Percentiles rank a stretch among this genome's conserved stretches.
These are phyloP conservation scores for Taphrina flavorubra DNA, from an alignment of 1,139 yeast species.

Conservation along the genomic window DNA sequence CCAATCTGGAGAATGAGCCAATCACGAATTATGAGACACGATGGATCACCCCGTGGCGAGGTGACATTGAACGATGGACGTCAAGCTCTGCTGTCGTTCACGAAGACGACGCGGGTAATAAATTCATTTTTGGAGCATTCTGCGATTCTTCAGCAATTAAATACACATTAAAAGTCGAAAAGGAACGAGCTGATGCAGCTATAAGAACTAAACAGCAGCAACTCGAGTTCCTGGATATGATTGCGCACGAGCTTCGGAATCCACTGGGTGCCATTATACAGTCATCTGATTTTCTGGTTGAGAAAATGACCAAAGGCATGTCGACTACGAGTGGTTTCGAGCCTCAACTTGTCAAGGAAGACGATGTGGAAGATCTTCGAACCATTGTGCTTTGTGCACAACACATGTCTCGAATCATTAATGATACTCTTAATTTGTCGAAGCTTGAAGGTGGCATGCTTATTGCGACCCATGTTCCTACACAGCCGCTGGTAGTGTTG, in stretches of 20 bases:
- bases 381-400: slow-evolving; percentile 46
- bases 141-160: slow-evolving; percentile 19
- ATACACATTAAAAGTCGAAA: slow-evolving; percentile 24
- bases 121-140: slow-evolving; percentile 19
- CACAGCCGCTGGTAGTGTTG: slow-evolving; percentile 43
- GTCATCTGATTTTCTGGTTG: slow-evolving; percentile 39
- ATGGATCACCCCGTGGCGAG: slow-evolving; percentile 28
- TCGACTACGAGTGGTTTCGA: not conserved
- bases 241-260: slow-evolving; percentile 46
- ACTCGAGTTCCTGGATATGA: slow-evolving; percentile 46
- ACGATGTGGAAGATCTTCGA: slow-evolving; percentile 16
- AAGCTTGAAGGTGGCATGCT: slow-evolving; percentile 46
- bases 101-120: slow-evolving; percentile 12
- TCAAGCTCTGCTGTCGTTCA: slow-evolving; percentile 23
- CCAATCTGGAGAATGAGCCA: slow-evolving; percentile 1
- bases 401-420: slow-evolving; percentile 45
- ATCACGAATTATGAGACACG: slow-evolving; percentile 14
- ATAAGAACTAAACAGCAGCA: slow-evolving; percentile 46
- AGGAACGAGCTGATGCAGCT: slow-evolving; percentile 46
- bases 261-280: slow-evolving; percentile 44
- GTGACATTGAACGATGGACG: slow-evolving; percentile 22
- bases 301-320: slow-evolving; percentile 15
- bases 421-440: slow-evolving; percentile 45
- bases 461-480: slow-evolving; percentile 44
- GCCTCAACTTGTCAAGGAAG: slow-evolving; percentile 9